phyloP scores from a whole-genome alignment of 2,329 filamentous ascomycete genomes.

The Fusarium miscanthi region DNA sequence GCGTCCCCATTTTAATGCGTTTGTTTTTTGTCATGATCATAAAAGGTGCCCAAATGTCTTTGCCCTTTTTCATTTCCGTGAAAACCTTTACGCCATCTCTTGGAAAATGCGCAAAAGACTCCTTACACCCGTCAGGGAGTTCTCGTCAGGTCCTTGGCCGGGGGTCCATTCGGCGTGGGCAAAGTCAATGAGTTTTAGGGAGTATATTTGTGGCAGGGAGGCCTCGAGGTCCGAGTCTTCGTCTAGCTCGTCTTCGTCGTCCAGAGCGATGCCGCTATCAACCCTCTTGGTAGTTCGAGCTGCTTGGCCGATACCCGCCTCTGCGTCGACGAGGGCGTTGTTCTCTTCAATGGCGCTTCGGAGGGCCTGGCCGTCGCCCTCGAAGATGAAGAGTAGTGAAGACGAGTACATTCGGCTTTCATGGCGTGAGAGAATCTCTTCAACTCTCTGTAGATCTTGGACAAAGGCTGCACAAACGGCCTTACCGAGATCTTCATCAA shows the following conservation, averaged over 20 bases:
- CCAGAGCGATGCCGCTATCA: constrained; percentile 66
- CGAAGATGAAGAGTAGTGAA: constrained; percentile 72
- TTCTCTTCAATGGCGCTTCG: constrained; percentile 65
- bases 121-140: constrained; percentile 78
- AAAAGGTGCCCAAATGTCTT: constrained; percentile 22
- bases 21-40: constrained; percentile 37
- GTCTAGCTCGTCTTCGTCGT: constrained; percentile 57
- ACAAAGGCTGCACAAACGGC: constrained; percentile 66
- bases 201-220: constrained; percentile 72
- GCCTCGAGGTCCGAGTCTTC: constrained; percentile 63
- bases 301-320: constrained; percentile 58
- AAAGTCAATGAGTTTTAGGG: constrained; percentile 94
- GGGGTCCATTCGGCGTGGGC: constrained; percentile 89
- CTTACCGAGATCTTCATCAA: constrained; percentile 68
- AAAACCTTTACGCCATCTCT: constrained; percentile 60
- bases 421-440: constrained; percentile 63
- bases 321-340: constrained; percentile 59
- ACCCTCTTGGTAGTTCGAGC: constrained; percentile 58
- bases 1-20: constrained; percentile 9
- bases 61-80: constrained; percentile 21
- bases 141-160: constrained; percentile 87
- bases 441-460: constrained; percentile 63
- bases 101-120: constrained; percentile 78
- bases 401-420: constrained; percentile 74
- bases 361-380: constrained; percentile 69